Percentiles rank a stretch among this genome's conserved stretches.
Evolutionary conservation across 140 eudicot species (phyloP).

Genomic region (Anethum foeniculum): DNA sequence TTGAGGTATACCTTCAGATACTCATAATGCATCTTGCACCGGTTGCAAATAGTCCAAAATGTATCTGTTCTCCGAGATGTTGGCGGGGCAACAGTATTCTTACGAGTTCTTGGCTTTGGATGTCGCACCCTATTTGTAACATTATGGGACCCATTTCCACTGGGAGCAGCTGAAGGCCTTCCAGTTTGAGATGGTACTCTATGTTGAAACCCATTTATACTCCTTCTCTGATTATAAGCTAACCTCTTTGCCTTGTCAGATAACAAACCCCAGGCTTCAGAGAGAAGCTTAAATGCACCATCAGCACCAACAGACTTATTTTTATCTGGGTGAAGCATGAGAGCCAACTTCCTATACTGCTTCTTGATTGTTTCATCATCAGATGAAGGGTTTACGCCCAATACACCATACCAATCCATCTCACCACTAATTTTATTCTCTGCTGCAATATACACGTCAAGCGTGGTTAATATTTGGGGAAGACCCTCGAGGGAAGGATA

Average conservation of each 20-base stretch:
- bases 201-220: conserved; percentile 28
- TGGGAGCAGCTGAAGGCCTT: conserved; percentile 35
- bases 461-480: conserved; percentile 55
- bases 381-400: conserved; percentile 52
- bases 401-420: conserved; percentile 77
- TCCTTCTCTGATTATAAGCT: conserved; percentile 52
- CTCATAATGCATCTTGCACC: conserved; percentile 90
- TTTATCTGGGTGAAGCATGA: conserved; percentile 85
- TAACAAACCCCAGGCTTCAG: conserved; percentile 80
- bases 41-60: conserved; percentile 82
- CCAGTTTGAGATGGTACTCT: conserved; percentile 38
- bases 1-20: conserved; percentile 67
- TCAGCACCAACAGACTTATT: conserved; percentile 82
- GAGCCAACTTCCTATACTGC: conserved; percentile 66
- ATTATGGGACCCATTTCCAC: conserved; percentile 48
- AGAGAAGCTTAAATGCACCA: conserved; percentile 83
- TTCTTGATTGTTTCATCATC: conserved; percentile 70
- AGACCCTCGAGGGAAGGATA: conserved; percentile 77
- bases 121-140: conserved; percentile 21
- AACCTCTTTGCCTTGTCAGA: conserved; percentile 67
- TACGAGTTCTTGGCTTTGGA: conserved; percentile 28
- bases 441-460: conserved; percentile 71
- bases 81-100: conserved; percentile 26
- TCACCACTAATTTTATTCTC: conserved; percentile 70
- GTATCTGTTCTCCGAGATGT: conserved; percentile 44